Evolutionary conservation across 2,329 filamentous ascomycete genomes (phyloP), one percentile per base, ranked within the genome.

Genomic region (Aureobasidium sp.): DNA sequence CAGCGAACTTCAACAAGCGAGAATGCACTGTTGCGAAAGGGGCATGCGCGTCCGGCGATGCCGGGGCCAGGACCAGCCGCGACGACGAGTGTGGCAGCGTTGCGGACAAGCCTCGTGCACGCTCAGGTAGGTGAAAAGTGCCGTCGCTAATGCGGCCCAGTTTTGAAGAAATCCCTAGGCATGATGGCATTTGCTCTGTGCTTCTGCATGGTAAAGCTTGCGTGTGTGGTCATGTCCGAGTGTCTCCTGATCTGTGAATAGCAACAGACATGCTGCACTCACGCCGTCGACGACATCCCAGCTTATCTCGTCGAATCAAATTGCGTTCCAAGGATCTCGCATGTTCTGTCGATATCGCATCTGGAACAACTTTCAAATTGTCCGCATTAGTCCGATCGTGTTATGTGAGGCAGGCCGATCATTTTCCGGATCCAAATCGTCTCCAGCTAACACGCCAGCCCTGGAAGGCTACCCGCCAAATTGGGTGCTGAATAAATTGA

Each of bases 71-170:
- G 27, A 34, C 27, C 29, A 36, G 27, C 6, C 27, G 36, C 20
- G 29, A 20, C 43, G 32, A 27, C 29, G 17, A 20, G 8, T 17
- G 20, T 27, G 41, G 17, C 55, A 27, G 41, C 55, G 43, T 59
- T 59, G 29, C 9, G 27, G 7, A 46, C 37, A 47, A 47, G 55
- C 55, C 41, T 59, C 55, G 41, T 15, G 32, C 29, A 57, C 29
- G 29, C 32, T 7, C 39, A 34, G 10, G 10, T 17, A 26, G 32
- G 56, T 59, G 44, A 50, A 59, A 59, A 48, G 34, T 59, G 56
- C 56, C 44, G 44, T 59, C 44, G 26, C 56, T 59, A 59, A 50
- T 59, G 56, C 56, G 50, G 56, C 9, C 56, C 44, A 41, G 56
- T 48, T 59, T 39, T 26, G 20, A 47, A 29, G 15, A 39, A 8